Conservation (phyloP, 176 grass and related monocot species). For the Zea luxurians region DNA sequence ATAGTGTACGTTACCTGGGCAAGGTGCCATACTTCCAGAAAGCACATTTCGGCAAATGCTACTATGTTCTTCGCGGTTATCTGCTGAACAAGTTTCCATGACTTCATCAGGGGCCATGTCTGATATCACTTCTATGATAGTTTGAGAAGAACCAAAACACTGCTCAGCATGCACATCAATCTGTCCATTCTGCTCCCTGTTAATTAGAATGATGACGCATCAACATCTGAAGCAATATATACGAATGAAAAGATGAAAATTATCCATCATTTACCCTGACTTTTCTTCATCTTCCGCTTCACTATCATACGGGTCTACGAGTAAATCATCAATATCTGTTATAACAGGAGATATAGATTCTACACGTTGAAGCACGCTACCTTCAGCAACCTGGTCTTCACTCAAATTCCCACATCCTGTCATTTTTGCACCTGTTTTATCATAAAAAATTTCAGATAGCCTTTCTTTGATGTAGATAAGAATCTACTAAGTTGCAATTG, state of each 20-base stretch:
- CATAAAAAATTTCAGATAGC: slow-evolving; percentile 28
- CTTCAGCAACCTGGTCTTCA: slow-evolving; percentile 25
- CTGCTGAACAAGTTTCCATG: slow-evolving; percentile 29
- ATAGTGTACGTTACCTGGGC: slow-evolving; percentile 49
- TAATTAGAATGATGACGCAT: slow-evolving; percentile 26
- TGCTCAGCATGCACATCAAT: slow-evolving; percentile 28
- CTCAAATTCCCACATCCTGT: slow-evolving; percentile 41
- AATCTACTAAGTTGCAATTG: slow-evolving; percentile 5
- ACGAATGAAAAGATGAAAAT: slow-evolving; percentile 6
- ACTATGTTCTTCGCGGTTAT: slow-evolving; percentile 25
- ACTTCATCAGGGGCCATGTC: slow-evolving; percentile 25
- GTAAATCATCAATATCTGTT: slow-evolving; percentile 67
- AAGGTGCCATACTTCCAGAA: slow-evolving; percentile 38
- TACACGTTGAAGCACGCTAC: slow-evolving; percentile 26
- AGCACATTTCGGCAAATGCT: slow-evolving; percentile 35
- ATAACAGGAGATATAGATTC: slow-evolving; percentile 45
- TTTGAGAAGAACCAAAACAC: slow-evolving; percentile 27
- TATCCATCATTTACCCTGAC: slow-evolving; percentile 47
- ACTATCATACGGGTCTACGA: slow-evolving; percentile 67
- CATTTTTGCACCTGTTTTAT: slow-evolving; percentile 49
- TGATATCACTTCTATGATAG: slow-evolving; percentile 32
- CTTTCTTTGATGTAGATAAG: slow-evolving; percentile 22
- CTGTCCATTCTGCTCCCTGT: slow-evolving; percentile 39
- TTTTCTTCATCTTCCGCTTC: slow-evolving; percentile 58
- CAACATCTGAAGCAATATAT: slow-evolving; percentile 24